Conservation (phyloP, 78 protist genomes). For the Dictyostelium firmibasis region DNA sequence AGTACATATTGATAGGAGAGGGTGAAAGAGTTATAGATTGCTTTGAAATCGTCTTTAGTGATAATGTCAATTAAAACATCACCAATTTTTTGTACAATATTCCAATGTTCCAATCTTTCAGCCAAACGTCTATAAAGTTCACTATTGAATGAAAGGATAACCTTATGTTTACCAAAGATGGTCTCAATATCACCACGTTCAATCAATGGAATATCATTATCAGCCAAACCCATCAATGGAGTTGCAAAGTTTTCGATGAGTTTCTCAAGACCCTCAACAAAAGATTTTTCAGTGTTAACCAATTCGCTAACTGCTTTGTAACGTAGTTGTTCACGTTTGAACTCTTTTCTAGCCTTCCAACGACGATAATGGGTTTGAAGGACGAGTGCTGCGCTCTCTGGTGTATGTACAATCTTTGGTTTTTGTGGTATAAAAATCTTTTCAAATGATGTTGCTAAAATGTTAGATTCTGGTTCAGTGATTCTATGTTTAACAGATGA, state of each 20-base stretch:
- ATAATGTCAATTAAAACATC: constrained; percentile 63
- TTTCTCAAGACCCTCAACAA: constrained; percentile 69
- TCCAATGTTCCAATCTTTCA: constrained; percentile 41
- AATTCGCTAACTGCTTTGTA: constrained; percentile 65
- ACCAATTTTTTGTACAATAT: constrained; percentile 44
- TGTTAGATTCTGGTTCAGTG: neutral
- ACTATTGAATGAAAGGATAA: constrained; percentile 28
- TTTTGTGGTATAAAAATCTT: constrained; percentile 17
- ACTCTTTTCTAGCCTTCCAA: constrained; percentile 64
- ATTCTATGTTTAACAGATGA: neutral
- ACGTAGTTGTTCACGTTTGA: constrained; percentile 42
- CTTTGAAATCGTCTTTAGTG: constrained; percentile 40
- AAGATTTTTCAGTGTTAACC: constrained; percentile 51
- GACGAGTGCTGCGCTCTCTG: constrained; percentile 34
- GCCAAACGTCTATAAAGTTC: constrained; percentile 15
- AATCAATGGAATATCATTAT: constrained; percentile 17
- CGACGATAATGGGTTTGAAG: constrained; percentile 49
- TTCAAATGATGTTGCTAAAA: constrained; percentile 57
- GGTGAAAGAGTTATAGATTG: constrained; percentile 53
- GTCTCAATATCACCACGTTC: constrained; percentile 31
- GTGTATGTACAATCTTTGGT: constrained; percentile 29
- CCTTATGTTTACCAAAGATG: constrained; percentile 65
- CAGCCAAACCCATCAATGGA: constrained; percentile 44
- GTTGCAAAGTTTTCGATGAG: constrained; percentile 43
- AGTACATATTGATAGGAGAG: constrained; percentile 48